Base-by-base conservation (phyloP, 1,284 basidiomycete genomes). In the Erythrobasidium hasegawianum region DNA sequence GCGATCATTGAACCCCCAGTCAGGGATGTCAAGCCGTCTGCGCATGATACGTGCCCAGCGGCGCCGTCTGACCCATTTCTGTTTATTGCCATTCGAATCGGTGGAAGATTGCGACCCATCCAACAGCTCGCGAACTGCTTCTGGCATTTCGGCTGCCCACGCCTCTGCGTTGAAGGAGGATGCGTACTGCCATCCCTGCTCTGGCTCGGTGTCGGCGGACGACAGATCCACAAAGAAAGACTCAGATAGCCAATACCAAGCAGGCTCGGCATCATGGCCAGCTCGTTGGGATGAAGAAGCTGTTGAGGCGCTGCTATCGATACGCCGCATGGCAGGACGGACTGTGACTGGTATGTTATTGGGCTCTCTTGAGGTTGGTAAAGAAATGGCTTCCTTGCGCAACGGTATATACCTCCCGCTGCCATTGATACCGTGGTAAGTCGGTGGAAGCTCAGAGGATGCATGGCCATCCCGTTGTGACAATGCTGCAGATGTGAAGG, bases 41-140 rank as follows among this genome's bases (percentile, higher is more conserved):
- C 89, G 86, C 86, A 93, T 87, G 27, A 94, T 87, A 38, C 91
- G 84, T 11, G 93, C 86, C 91, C 90, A 94, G 53, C 88, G 83
- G 70, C 90, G 58, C 43, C 78, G 69, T 45, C 78, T 70, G 8
- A 78, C 77, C 76, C 76, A 79, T 52, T 76, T 76, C 27, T 71
- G 27, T 61, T 71, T 80, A 54, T 81, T 79, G 56, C 86, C 83
- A 72, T 85, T 81, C 14, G 92, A 81, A 64, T 84, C 86, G 16
- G 81, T 78, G 9, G 88, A 85, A 58, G 83, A 83, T 16, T 27
- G 24, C 13, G 47, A 26, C n/a, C 55, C 55, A 24, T 38, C 43
- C 16, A 52, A 20, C 29, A 65, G 39, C 38, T 58, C 55, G 29
- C 39, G 16, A 4, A 53, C 7, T 16, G 7, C 4, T 16, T 53